phyloP scores from a whole-genome alignment of 306 rosid genomes.

The Cyclanthera cordifolia region DNA sequence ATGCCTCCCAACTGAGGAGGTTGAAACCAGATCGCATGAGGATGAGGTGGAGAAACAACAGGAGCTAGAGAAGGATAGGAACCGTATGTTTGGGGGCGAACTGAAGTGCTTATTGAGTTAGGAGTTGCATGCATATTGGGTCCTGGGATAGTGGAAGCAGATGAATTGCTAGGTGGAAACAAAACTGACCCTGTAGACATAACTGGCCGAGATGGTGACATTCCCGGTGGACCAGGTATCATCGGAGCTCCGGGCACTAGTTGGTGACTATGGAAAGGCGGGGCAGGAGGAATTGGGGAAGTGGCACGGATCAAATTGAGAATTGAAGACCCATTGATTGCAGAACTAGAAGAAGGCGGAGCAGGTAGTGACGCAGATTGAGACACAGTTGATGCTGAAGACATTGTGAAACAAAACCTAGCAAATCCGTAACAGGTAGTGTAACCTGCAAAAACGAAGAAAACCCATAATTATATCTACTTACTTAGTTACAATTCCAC shows the following conservation, averaged over 20 bases:
- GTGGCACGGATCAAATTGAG: slow-evolving; percentile 37
- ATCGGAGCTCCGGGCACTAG: slow-evolving; percentile 46
- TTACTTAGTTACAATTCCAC: neutral
- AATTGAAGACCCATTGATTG: slow-evolving; percentile 29
- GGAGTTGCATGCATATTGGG: slow-evolving; percentile 38
- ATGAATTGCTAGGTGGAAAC: slow-evolving; percentile 23
- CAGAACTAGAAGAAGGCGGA: slow-evolving; percentile 28
- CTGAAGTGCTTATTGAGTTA: slow-evolving; percentile 25
- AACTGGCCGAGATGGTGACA: slow-evolving; percentile 25
- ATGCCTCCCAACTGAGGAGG: slow-evolving; percentile 58
- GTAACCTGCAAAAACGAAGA: slow-evolving; percentile 34
- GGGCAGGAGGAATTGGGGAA: slow-evolving; percentile 40
- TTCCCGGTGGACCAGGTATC: slow-evolving; percentile 64
- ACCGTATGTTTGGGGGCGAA: slow-evolving; percentile 31
- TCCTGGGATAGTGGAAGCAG: slow-evolving; percentile 38
- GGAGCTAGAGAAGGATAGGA: slow-evolving; percentile 50
- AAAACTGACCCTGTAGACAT: slow-evolving; percentile 27
- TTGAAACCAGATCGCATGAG: slow-evolving; percentile 57
- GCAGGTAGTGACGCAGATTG: slow-evolving; percentile 31
- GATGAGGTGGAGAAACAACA: slow-evolving; percentile 48
- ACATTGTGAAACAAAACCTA: slow-evolving; percentile 27
- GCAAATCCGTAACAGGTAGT: slow-evolving; percentile 15
- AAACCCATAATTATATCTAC: neutral
- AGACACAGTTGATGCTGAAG: slow-evolving; percentile 30
- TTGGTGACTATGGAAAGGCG: slow-evolving; percentile 29